Evolutionary conservation across 2,329 filamentous ascomycete genomes (phyloP).

Genomic region (Exophiala sp.): DNA sequence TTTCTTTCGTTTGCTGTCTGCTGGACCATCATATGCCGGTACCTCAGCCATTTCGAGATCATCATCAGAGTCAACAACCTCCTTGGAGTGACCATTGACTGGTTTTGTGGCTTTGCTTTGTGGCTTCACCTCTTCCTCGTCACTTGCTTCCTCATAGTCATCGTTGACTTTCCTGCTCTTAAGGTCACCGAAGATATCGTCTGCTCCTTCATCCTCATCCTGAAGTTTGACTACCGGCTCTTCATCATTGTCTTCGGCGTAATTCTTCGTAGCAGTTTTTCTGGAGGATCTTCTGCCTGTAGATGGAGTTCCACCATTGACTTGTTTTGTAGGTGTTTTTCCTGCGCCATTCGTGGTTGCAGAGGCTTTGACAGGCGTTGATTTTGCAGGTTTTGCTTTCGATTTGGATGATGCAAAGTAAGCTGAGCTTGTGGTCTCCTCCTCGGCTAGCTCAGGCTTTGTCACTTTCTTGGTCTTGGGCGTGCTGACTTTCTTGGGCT

Average conservation of each 20-base stretch:
- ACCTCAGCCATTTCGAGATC: slow-evolving; percentile 26
- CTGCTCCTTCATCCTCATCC: slow-evolving; percentile 67
- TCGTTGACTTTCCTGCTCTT: slow-evolving; percentile 64
- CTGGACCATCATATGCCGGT: slow-evolving; percentile 31
- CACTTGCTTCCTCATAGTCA: slow-evolving; percentile 63
- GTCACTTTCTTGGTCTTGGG: slow-evolving; percentile 38
- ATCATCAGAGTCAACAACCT: slow-evolving; percentile 33
- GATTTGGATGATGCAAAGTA: slow-evolving; percentile 61
- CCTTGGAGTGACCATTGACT: slow-evolving; percentile 12
- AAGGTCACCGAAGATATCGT: slow-evolving; percentile 77
- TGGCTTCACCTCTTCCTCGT: slow-evolving; percentile 49
- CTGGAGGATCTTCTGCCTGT: slow-evolving; percentile 29
- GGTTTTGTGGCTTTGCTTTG: slow-evolving; percentile 30
- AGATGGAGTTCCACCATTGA: slow-evolving; percentile 34
- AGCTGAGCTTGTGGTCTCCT: slow-evolving; percentile 59
- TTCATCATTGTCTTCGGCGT: slow-evolving; percentile 42
- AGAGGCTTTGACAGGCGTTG: slow-evolving; percentile 23
- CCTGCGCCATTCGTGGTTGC: slow-evolving; percentile 21
- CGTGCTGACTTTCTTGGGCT: slow-evolving; percentile 34
- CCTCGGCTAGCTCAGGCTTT: slow-evolving; percentile 45
- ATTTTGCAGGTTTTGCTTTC: slow-evolving; percentile 44
- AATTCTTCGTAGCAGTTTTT: slow-evolving; percentile 34
- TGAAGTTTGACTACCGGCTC: slow-evolving; percentile 60
- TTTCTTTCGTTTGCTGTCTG: slow-evolving; percentile 36
- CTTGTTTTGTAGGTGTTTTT: slow-evolving; percentile 23